These are phyloP conservation scores for Aspergillus awamori DNA, from an alignment of 2,329 filamentous ascomycete species.

Conservation along the genomic window DNA sequence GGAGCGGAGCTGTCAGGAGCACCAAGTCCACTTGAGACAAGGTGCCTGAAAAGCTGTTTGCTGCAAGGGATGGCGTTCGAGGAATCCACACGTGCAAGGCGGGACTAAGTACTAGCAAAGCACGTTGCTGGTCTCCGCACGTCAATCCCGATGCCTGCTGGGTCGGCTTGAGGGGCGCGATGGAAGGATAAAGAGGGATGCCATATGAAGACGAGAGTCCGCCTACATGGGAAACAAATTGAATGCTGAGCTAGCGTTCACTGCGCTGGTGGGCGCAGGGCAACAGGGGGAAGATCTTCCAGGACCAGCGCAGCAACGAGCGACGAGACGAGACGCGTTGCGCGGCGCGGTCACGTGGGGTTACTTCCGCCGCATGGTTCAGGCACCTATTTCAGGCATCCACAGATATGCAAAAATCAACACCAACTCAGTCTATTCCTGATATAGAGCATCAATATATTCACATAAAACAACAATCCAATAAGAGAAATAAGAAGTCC, in stretches of 20 bases:
- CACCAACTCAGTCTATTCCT: constrained; percentile 11
- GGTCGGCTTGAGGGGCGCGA: constrained; percentile 4
- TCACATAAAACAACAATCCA: neutral
- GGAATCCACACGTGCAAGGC: constrained; percentile 15
- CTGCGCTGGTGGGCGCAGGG: neutral
- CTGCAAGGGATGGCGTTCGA: constrained; percentile 18
- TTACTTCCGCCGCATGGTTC: neutral
- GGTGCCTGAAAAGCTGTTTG: constrained; percentile 6
- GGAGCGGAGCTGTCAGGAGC: constrained; percentile 20
- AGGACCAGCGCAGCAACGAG: too few species aligned
- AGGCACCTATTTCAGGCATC: neutral
- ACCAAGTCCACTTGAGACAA: neutral
- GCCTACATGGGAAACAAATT: constrained; percentile 13
- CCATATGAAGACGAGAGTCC: constrained; percentile 8
- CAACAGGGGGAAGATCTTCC: neutral
- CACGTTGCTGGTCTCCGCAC: constrained; percentile 16
- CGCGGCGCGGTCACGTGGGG: constrained; percentile 38
- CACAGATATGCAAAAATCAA: neutral
- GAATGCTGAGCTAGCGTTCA: neutral
- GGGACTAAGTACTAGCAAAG: constrained; percentile 7
- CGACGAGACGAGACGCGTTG: constrained; percentile 31
- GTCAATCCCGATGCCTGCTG: constrained; percentile 10
- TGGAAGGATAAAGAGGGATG: constrained; percentile 5
- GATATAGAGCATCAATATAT: constrained; percentile 10
- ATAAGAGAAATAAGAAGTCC: neutral